Conservation (phyloP, 1,284 basidiomycete genomes). For the Cutaneotrichosporon cavernicola region DNA sequence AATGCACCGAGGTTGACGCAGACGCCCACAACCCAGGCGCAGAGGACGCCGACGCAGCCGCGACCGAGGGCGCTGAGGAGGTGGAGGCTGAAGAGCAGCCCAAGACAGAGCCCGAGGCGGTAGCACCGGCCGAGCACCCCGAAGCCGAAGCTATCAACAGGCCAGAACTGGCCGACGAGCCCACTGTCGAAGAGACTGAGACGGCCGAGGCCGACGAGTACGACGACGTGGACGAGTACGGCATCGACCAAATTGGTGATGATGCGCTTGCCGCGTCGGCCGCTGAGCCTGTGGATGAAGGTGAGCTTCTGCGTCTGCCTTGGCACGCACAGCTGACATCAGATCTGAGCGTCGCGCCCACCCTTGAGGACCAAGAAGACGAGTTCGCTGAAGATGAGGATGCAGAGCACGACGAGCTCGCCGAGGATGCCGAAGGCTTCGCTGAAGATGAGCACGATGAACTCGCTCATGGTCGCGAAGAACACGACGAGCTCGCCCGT, state of each 20-base stretch:
- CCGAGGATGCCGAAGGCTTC: neutral
- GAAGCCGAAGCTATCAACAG: neutral
- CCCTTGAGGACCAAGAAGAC: neutral
- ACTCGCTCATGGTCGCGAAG: neutral
- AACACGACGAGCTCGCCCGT: neutral
- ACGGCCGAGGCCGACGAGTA: conserved; percentile 8
- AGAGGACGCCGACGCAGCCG: conserved; percentile 2
- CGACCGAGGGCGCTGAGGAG: neutral
- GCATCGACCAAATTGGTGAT: conserved; percentile 21
- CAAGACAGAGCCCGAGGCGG: too few relatives aligned
- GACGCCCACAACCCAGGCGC: neutral
- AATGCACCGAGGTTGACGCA: neutral
- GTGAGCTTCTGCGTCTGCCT: neutral
- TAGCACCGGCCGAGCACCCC: too few relatives aligned
- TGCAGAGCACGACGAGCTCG: neutral
- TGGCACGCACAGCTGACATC: neutral
- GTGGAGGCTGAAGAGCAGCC: neutral
- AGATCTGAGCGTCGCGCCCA: neutral
- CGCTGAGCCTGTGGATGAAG: conserved; percentile 4
- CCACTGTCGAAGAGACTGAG: neutral
- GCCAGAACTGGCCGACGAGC: neutral
- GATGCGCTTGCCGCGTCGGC: conserved; percentile 19
- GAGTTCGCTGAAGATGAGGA: neutral
- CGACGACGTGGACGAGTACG: conserved; percentile 18
- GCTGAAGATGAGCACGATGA: neutral